Evolutionary conservation across 2,329 filamentous ascomycete genomes (phyloP), one percentile per base, ranked within the genome.

Genomic region (Colletotrichum abscissum): DNA sequence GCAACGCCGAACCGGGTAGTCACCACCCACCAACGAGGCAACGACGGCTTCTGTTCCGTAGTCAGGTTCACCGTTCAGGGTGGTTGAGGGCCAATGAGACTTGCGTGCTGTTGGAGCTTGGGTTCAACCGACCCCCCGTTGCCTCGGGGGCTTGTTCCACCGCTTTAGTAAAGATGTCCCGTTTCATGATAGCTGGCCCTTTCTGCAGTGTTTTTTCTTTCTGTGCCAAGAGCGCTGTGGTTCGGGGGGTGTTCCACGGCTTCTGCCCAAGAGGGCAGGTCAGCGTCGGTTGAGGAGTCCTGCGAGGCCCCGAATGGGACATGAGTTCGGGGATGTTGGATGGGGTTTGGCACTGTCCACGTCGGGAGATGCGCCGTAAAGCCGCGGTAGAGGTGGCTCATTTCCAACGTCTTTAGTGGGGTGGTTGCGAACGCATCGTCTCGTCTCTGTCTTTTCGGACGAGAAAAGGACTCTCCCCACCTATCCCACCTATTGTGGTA

Each of bases 301-400:
- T 35, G 62, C 49, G 33, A 55, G 22, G 14, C 62, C 30, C 42
- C 35, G 30, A 38, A 64, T 30, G 33, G 62, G 62, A 55, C 49
- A 55, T 30, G 46, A 38, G 62, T 54, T 64, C 46, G 62, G 35
- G 62, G 12, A 19, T 35, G 28, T 35, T 30, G 46, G 26, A 24
- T 22, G 42, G 26, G 46, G 19, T 11, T 33, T 35, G 35, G 62
- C 28, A 35, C 62, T 33, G 26, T 64, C 28, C 49, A 55, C 63
- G 35, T 68, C 56, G 69, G 69, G 33, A 54, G 63, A 38, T 71
- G 56, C 38, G 58, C 63, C 68, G 46, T 28, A 26, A 56, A 42
- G 46, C 63, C 46, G 63, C 68, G 63, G 67, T 35, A 35, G 5
- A 70, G 24, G 14, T 54, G 24, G 38, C 22, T 35, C 28, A 49